Evolutionary conservation across 768 basidiomycete genomes (phyloP).

Genomic region (Thelephora aurantiotincta): DNA sequence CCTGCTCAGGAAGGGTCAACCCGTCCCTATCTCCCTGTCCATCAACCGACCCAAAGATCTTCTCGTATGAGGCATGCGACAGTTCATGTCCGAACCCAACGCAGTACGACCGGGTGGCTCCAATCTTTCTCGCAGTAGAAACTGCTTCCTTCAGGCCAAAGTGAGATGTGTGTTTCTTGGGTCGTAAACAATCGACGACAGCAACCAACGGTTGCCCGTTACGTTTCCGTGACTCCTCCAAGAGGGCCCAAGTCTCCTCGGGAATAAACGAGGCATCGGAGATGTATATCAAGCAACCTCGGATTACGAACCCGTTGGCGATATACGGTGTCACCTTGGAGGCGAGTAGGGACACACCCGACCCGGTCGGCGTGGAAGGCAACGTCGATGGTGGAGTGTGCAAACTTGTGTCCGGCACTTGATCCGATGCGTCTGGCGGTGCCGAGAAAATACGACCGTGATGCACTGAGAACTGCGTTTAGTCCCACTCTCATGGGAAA

Average conservation of each 20-base stretch:
- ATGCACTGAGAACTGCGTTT: conserved; percentile 32
- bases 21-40: conserved; percentile 6
- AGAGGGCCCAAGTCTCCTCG: conserved; percentile 47
- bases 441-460: conserved; percentile 54
- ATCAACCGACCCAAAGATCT: conserved; percentile 36
- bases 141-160: conserved; percentile 59
- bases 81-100: conserved; percentile 69
- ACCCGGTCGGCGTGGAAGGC: conserved; percentile 11
- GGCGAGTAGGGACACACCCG: conserved; percentile 3
- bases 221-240: conserved; percentile 14
- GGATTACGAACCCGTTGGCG: conserved; percentile 58
- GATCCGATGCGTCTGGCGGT: conserved; percentile 26
- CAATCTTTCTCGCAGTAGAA: conserved; percentile 36
- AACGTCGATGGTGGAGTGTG: conserved; percentile 16
- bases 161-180: conserved; percentile 61
- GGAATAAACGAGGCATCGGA: conserved; percentile 79
- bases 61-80: conserved; percentile 62
- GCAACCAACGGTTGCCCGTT: conserved; percentile 32
- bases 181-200: conserved; percentile 65
- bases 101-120: conserved; percentile 52
- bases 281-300: conserved; percentile 58
- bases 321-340: conserved; percentile 39
- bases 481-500: too few relatives aligned
- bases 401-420: conserved; percentile 11
- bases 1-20: conserved; percentile 21